A percentile compares a stretch with the other conserved stretches of the same genome.
Conservation (phyloP, 352 stramenopile genomes). For the Globisporangium orthogonon region DNA sequence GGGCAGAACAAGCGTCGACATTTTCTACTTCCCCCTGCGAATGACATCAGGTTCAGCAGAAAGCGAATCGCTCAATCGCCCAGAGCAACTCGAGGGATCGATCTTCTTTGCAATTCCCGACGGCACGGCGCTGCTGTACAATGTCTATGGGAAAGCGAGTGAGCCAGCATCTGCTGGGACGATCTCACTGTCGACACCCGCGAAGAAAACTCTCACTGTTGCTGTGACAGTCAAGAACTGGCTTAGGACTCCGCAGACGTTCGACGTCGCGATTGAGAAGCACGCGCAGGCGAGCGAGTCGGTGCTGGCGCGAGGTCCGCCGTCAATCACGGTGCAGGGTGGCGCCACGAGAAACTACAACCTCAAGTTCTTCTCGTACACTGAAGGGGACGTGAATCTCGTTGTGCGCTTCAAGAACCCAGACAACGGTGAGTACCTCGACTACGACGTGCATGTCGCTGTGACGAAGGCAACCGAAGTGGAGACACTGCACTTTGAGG, state of each 20-base stretch:
- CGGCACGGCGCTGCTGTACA: conserved; percentile 84
- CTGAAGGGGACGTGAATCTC: conserved; percentile 48
- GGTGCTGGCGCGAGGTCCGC: conserved; percentile 53
- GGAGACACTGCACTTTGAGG: conserved; percentile 77
- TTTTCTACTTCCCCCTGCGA: conserved; percentile 77
- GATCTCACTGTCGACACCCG: conserved; percentile 46
- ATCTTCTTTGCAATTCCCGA: conserved; percentile 91
- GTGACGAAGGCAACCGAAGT: conserved; percentile 60
- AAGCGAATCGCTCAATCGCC: conserved; percentile 21
- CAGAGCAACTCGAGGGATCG: conserved; percentile 59
- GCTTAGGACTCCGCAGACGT: conserved; percentile 75
- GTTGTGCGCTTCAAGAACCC: conserved; percentile 78
- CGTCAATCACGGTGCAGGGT: conserved; percentile 61
- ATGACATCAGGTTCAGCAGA: conserved; percentile 57
- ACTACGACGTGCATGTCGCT: conserved; percentile 48
- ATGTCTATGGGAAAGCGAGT: conserved; percentile 68
- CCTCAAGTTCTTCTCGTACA: conserved; percentile 88
- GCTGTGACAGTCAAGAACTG: conserved; percentile 84
- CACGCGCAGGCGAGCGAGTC: conserved; percentile 22
- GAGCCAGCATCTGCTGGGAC: conserved; percentile 34
- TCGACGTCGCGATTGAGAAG: conserved; percentile 64
- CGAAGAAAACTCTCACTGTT: conserved; percentile 76
- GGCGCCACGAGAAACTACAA: conserved; percentile 65
- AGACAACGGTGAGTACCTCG: conserved; percentile 80
- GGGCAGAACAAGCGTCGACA: conserved; percentile 45